These are phyloP conservation scores for Berberis thunbergii DNA, from an alignment of 164 flowering plant species.

Conservation along the genomic window DNA sequence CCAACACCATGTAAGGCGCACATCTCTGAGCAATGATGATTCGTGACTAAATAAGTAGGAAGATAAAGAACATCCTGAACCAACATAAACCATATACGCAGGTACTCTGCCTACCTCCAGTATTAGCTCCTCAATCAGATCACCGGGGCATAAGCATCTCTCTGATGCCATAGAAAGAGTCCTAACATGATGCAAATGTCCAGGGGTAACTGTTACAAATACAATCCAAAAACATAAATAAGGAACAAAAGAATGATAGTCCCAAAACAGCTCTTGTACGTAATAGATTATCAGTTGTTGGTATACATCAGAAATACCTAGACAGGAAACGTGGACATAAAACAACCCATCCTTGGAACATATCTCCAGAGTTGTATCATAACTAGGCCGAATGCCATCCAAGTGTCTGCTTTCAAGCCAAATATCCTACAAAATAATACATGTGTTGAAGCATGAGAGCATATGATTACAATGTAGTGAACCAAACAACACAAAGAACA, in stretches of 20 bases:
- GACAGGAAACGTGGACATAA: slow-evolving; percentile 34
- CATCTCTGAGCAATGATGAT: too few species aligned
- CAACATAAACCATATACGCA: too few species aligned
- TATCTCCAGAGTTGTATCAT: slow-evolving; percentile 41
- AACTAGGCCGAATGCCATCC: slow-evolving; percentile 46
- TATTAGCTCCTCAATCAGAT: slow-evolving; percentile 26
- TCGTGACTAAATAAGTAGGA: too few species aligned
- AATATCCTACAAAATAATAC: slow-evolving; percentile 28
- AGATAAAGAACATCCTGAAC: too few species aligned
- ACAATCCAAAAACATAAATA: too few species aligned
- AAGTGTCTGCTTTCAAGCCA: slow-evolving; percentile 28
- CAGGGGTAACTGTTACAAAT: slow-evolving; percentile 47
- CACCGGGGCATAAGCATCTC: slow-evolving; percentile 39
- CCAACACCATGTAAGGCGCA: too few species aligned
- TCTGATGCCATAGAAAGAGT: slow-evolving; percentile 9
- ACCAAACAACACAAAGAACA: neutral
- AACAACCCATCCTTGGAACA: slow-evolving; percentile 23
- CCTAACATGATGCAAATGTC: slow-evolving; percentile 24
- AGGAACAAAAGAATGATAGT: too few species aligned
- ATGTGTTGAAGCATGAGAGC: neutral
- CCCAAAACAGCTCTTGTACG: too few species aligned
- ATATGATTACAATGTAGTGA: neutral
- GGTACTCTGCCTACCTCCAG: slow-evolving; percentile 39
- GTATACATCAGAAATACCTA: slow-evolving; percentile 25
- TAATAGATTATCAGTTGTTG: too few species aligned